These are phyloP conservation scores for Microdochium bolleyi DNA, from an alignment of 2,329 filamentous ascomycete genomes.

Conservation along the genomic window DNA sequence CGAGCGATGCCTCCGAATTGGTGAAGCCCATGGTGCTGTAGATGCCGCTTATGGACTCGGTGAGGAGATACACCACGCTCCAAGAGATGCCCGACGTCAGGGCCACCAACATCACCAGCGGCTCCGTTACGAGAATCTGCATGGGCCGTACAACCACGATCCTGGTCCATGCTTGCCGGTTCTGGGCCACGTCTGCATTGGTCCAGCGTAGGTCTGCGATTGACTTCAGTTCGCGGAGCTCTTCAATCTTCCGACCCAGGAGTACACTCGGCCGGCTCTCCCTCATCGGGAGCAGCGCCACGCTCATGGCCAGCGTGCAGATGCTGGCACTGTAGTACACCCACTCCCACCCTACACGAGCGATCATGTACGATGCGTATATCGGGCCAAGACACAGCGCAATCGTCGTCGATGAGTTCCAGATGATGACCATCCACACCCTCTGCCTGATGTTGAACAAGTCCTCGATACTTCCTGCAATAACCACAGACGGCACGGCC, in stretches of 20 bases:
- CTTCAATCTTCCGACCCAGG: slow-evolving; percentile 15
- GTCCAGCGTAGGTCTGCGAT: slow-evolving; percentile 13
- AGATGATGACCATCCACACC: slow-evolving; percentile 36
- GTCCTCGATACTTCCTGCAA: slow-evolving; percentile 39
- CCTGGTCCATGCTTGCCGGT: slow-evolving; percentile 25
- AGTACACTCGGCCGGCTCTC: slow-evolving; percentile 36
- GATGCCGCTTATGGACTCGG: slow-evolving; percentile 30
- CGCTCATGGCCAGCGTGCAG: slow-evolving; percentile 21
- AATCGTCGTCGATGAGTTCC: slow-evolving; percentile 31
- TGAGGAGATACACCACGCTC: slow-evolving; percentile 39
- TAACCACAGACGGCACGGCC: slow-evolving; percentile 36
- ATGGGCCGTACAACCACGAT: slow-evolving; percentile 30
- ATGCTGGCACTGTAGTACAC: slow-evolving; percentile 33
- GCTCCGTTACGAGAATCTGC: slow-evolving; percentile 34
- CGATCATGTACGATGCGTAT: slow-evolving; percentile 30
- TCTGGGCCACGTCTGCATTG: slow-evolving; percentile 29
- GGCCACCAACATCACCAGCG: slow-evolving; percentile 33
- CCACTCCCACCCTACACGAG: slow-evolving; percentile 32
- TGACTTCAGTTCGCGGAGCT: slow-evolving; percentile 4
- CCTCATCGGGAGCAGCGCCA: slow-evolving; percentile 25
- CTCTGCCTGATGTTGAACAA: slow-evolving; percentile 35
- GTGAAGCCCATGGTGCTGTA: slow-evolving; percentile 27
- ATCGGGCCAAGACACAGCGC: slow-evolving; percentile 35
- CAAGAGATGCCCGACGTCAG: slow-evolving; percentile 32
- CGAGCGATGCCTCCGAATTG: slow-evolving; percentile 22